A percentile compares a stretch with the other conserved stretches of the same genome.
These are phyloP conservation scores for Plectosphaerella plurivora DNA, from an alignment of 2,329 filamentous ascomycete species.

Conservation along the genomic window DNA sequence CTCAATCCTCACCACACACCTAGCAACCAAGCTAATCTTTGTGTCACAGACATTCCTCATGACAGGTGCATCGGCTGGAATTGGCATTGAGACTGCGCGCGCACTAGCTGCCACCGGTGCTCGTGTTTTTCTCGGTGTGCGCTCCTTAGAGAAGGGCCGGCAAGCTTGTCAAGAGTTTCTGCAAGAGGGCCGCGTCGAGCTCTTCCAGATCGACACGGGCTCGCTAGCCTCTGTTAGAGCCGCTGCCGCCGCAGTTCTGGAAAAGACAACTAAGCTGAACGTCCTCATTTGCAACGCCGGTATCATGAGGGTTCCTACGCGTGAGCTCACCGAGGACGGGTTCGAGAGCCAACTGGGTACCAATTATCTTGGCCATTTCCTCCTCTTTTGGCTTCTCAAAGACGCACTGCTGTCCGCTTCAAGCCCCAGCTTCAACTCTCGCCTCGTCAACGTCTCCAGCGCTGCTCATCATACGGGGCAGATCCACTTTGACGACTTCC, in stretches of 20 bases:
- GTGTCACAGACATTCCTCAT: neutral
- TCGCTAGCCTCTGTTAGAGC: slow-evolving; percentile 27
- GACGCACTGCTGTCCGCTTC: slow-evolving; percentile 31
- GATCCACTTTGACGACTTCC: slow-evolving; percentile 31
- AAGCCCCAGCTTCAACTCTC: slow-evolving; percentile 32
- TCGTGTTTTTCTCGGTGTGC: slow-evolving; percentile 2
- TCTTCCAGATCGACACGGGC: slow-evolving; percentile 32
- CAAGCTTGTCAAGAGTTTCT: neutral
- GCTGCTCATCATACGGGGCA: slow-evolving; percentile 30
- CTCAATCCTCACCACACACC: no score
- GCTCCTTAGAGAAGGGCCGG: neutral
- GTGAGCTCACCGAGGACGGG: slow-evolving; percentile 14
- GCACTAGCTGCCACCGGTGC: slow-evolving; percentile 10
- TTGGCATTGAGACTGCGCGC: slow-evolving; percentile 36
- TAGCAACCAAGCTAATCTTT: no score
- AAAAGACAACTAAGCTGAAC: slow-evolving; percentile 18
- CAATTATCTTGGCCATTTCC: slow-evolving; percentile 50
- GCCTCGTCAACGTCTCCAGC: slow-evolving; percentile 41
- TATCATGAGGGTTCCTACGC: slow-evolving; percentile 10
- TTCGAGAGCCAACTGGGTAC: slow-evolving; percentile 40
- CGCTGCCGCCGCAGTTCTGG: slow-evolving; percentile 20
- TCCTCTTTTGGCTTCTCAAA: slow-evolving; percentile 47
- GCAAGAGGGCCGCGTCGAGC: neutral
- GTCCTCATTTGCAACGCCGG: slow-evolving; percentile 4
- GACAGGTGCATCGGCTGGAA: slow-evolving; percentile 37